phyloP scores from a whole-genome alignment of 768 basidiomycete genomes.

The Calocera viscosa region DNA sequence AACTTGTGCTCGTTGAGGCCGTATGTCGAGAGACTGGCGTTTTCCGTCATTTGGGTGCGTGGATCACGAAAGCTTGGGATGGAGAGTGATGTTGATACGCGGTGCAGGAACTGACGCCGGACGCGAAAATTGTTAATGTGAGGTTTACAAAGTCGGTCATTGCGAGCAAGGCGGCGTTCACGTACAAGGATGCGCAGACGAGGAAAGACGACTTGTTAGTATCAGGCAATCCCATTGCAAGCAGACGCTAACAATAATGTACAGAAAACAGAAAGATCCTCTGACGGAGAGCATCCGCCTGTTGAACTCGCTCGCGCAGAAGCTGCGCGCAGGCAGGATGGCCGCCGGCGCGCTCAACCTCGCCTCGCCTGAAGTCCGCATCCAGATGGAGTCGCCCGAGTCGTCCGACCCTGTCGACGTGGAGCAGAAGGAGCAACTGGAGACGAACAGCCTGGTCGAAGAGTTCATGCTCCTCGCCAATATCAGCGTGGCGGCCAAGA shows the following conservation, averaged over 20 bases:
- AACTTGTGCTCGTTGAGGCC: constrained; percentile 90
- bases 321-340: constrained; percentile 78
- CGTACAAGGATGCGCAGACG: constrained; percentile 90
- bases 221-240: not conserved
- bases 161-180: constrained; percentile 89
- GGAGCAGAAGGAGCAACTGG: constrained; percentile 80
- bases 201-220: constrained; percentile 84
- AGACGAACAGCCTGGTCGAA: constrained; percentile 94
- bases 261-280: constrained; percentile 65
- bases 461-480: constrained; percentile 99
- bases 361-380: constrained; percentile 96
- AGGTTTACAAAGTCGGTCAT: constrained; percentile 95
- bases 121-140: constrained; percentile 80
- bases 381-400: constrained; percentile 85
- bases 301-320: constrained; percentile 73
- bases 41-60: constrained; percentile 87
- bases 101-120: constrained; percentile 69
- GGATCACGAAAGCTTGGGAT: not conserved
- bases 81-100: not conserved
- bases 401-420: constrained; percentile 94
- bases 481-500: constrained; percentile 80
- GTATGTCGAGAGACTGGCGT: constrained; percentile 85
- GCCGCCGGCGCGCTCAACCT: constrained; percentile 93
- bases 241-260: not conserved
- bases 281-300: constrained; percentile 77